Conservation (phyloP, 495 filamentous ascomycete species). For the Aspergillus carlsbadensis region DNA sequence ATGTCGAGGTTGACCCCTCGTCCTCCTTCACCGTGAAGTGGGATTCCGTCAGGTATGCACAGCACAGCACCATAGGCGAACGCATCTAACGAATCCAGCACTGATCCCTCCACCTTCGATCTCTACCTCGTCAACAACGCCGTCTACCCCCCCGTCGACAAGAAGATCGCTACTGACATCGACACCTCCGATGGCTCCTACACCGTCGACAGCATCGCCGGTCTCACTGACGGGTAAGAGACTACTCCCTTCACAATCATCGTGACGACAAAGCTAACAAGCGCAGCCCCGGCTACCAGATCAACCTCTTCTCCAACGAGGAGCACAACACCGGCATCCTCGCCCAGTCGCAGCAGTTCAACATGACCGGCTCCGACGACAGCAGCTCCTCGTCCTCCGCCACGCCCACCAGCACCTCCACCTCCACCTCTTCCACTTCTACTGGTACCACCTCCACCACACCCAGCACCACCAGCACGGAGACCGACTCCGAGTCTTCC, state of each 20-base stretch:
- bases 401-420: slow-evolving; percentile 16
- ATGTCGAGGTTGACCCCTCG: slow-evolving; percentile 27
- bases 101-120: slow-evolving; percentile 35
- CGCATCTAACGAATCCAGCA: slow-evolving; percentile 17
- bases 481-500: too few relatives aligned
- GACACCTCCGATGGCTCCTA: slow-evolving; percentile 38
- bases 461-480: slow-evolving; percentile 7
- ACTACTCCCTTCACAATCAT: background rate
- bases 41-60: slow-evolving; percentile 31
- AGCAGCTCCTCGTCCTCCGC: slow-evolving; percentile 15
- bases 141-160: slow-evolving; percentile 40
- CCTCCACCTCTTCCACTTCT: slow-evolving; percentile 15
- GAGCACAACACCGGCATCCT: slow-evolving; percentile 39
- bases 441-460: slow-evolving; percentile 21
- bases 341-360: slow-evolving; percentile 41
- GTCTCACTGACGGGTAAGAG: slow-evolving; percentile 30
- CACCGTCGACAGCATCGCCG: slow-evolving; percentile 25
- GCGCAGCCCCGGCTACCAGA: slow-evolving; percentile 36
- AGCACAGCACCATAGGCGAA: background rate
- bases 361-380: slow-evolving; percentile 25
- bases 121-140: slow-evolving; percentile 41
- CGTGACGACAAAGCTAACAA: background rate
- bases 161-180: slow-evolving; percentile 42
- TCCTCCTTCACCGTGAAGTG: slow-evolving; percentile 36
- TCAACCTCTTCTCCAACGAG: slow-evolving; percentile 35